Evolutionary conservation across 192 early-diverging fungal species (phyloP), one percentile per base, ranked within the genome.

Genomic region (Backusella psychrophila): DNA sequence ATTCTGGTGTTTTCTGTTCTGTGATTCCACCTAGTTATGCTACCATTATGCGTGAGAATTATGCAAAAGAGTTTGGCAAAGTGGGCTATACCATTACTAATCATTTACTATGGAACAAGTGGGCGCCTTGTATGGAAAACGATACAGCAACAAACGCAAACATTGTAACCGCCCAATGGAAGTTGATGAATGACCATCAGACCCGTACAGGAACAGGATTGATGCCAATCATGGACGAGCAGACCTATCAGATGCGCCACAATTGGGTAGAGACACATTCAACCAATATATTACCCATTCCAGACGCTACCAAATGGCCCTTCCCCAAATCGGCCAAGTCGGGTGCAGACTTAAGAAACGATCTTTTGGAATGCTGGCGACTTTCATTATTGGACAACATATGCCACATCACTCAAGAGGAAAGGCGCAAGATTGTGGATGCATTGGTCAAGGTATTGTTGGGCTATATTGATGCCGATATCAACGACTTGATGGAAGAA

Each of bases 1-100:
- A 49, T 21, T 23, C 75, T 6, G 14, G 0, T 21, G 6, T 67
- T 4, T 15, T 80, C 8, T 34, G 52, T 19, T 53, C 1, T 29
- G n/a, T 69, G 34, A 66, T 80, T 29, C 42, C 71, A 7, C 75
- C 75, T 33, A 52, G 29, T 5, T 76, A 69, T 35, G 15, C 34
- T 1, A 7, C 59, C 11, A 5, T 17, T 3, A 19, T 75, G 29
- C n/a, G 34, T 0, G 23, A 71, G 0, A 5, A 23, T 2, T 71
- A 71, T 33, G 33, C 15, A 6, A 31, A 33, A 6, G 5, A 49
- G 3, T n/a, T 33, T 7, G 17, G 7, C 6, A 36, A 49, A 9
- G 56, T 63, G 23, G 4, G 21, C 5, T 33, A 35, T 33, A 33
- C 39, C 23, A 23, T 44, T 2, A 33, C 41, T 17, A 14, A 46